Evolutionary conservation across 139 green algal species (phyloP), one percentile per base, ranked within the genome.

Genomic region (Penium margaritaceum): DNA sequence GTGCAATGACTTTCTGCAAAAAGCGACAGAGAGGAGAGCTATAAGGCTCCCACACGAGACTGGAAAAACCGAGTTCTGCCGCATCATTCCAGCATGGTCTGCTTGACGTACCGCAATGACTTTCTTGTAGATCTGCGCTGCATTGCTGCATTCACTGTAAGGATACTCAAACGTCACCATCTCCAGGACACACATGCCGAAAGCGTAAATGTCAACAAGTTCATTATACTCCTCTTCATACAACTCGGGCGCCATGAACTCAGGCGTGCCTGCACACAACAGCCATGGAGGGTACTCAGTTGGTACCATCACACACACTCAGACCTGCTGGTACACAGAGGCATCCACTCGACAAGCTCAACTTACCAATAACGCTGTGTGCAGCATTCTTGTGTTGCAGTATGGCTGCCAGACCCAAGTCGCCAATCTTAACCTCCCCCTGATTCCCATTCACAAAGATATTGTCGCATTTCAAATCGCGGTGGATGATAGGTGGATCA

Each of bases 201-300:
- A 95, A 30, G 86, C 89, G 77, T 96, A 96, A n/a, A 97, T 93
- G 75, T 98, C 94, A 35, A 97, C 94, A 41, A 94, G 90, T 82
- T 98, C 94, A 67, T 97, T 88, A 65, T 99, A 99, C 63, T 97
- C 88, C 84, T 99, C 95, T 67, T 99, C 92, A 51, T 98, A 99
- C 76, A 99, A 89, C 88, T 99, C 95, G 12, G 90, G 94, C 4
- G 94, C 94, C 93, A 98, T 98, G 85, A 98, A 98, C 82, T 98
- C 90, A 29, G 91, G 91, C 5, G 91, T 96, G 63, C 91, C 75
- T 80, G 63, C 9, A 61, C 24, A n/a, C 15, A n/a, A 57, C 7
- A 55, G 0, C 24, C 19, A 21, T 21, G 1, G 0, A 43, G 43
- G 15, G 29, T 21, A 4, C 6, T 43, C 17, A 17, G 60, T n/a